Evolutionary conservation across 768 basidiomycete genomes (phyloP).

Genomic region (Rhodotorula diobovata): DNA sequence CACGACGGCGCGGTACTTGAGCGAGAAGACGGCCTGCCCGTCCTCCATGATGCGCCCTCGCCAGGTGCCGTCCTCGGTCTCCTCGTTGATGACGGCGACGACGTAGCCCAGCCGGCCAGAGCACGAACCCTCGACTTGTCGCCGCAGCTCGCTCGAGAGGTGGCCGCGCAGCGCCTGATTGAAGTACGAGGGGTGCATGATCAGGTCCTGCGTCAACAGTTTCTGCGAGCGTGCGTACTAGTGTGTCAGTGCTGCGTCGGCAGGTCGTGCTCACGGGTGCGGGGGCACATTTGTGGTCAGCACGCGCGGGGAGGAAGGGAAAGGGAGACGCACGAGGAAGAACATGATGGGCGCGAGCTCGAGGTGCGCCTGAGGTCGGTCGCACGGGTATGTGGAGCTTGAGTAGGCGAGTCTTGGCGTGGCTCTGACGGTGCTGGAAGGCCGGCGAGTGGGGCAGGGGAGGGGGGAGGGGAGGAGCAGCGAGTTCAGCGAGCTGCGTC

Average conservation of each 20-base stretch:
- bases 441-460: background rate
- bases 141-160: slow-evolving; percentile 85
- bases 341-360: background rate
- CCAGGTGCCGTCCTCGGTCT: slow-evolving; percentile 22
- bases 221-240: slow-evolving; percentile 56
- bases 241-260: background rate
- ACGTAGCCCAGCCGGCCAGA: slow-evolving; percentile 92
- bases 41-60: slow-evolving; percentile 40
- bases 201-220: slow-evolving; percentile 93
- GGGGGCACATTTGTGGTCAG: too few species aligned
- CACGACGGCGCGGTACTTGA: slow-evolving; percentile 89
- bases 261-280: background rate
- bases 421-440: background rate
- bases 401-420: too few species aligned
- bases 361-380: too few species aligned
- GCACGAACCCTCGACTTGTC: slow-evolving; percentile 96
- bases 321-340: background rate
- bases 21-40: slow-evolving; percentile 93
- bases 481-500: slow-evolving; percentile 2
- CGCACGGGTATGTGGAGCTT: too few species aligned
- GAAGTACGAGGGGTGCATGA: slow-evolving; percentile 96
- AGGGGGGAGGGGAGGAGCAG: background rate
- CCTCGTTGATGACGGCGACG: slow-evolving; percentile 71
- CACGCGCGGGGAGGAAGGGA: background rate
- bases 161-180: slow-evolving; percentile 91